phyloP scores from a whole-genome alignment of 2,329 filamentous ascomycete species.

The Pseudogymnoascus sp. region DNA sequence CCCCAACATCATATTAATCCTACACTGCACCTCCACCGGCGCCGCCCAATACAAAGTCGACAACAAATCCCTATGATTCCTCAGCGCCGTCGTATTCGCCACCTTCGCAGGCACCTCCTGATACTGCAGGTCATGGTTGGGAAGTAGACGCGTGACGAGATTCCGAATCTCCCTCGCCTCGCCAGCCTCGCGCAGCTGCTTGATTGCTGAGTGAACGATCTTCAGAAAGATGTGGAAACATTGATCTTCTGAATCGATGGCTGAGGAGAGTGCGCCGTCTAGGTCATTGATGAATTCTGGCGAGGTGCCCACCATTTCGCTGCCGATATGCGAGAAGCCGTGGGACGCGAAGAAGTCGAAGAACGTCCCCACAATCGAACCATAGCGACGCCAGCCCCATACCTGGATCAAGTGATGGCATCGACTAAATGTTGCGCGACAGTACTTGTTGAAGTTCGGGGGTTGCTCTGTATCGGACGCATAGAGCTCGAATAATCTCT shows the following conservation, averaged over 20 bases:
- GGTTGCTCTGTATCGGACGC: constrained; percentile 47
- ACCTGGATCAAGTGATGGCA: constrained; percentile 57
- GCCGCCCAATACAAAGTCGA: constrained; percentile 61
- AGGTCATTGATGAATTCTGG: constrained; percentile 56
- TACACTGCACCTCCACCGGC: constrained; percentile 48
- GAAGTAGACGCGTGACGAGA: constrained; percentile 53
- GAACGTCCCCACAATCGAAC: constrained; percentile 49
- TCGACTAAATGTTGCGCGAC: constrained; percentile 50
- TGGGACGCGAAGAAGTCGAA: constrained; percentile 64
- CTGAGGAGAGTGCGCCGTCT: constrained; percentile 36
- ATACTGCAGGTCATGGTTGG: constrained; percentile 60
- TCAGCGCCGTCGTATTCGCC: constrained; percentile 55
- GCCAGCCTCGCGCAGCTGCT: constrained; percentile 41
- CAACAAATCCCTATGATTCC: constrained; percentile 64
- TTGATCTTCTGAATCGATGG: constrained; percentile 47
- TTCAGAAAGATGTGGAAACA: constrained; percentile 66
- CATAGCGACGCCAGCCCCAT: constrained; percentile 59
- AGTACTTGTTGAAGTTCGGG: constrained; percentile 60
- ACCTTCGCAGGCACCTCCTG: constrained; percentile 56
- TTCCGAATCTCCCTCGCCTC: constrained; percentile 54
- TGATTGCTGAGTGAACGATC: constrained; percentile 52
- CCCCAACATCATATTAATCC: constrained; percentile 48
- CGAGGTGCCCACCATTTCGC: constrained; percentile 59
- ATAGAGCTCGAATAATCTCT: constrained; percentile 53
- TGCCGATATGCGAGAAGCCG: constrained; percentile 48